These are phyloP conservation scores for Vitellaria paradoxa DNA, from an alignment of 179 eudicot genomes.

Conservation along the genomic window DNA sequence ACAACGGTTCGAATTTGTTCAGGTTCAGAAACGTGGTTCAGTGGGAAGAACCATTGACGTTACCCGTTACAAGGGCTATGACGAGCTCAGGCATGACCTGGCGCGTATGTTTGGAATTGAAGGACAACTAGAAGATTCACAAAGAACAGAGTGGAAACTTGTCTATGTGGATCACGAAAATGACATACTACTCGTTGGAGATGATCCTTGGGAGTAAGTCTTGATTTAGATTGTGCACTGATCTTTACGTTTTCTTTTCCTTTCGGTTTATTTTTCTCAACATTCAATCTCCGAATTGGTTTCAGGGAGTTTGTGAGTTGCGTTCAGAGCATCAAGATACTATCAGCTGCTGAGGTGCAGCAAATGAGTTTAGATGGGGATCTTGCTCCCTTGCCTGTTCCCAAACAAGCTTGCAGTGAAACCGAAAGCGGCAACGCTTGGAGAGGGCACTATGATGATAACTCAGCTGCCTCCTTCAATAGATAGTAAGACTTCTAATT, in stretches of 20 bases:
- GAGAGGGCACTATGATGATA: slow-evolving; percentile 79
- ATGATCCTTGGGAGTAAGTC: slow-evolving; percentile 99
- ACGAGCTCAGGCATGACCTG: slow-evolving; percentile 82
- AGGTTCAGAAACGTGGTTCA: slow-evolving; percentile 99
- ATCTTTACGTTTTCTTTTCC: neutral
- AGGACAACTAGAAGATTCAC: slow-evolving; percentile 93
- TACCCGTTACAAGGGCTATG: slow-evolving; percentile 87
- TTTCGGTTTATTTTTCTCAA: neutral
- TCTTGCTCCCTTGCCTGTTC: slow-evolving; percentile 55
- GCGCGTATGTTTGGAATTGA: slow-evolving; percentile 98
- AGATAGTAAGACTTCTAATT: slow-evolving; percentile 7
- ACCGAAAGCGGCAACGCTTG: slow-evolving; percentile 89
- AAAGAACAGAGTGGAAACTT: slow-evolving; percentile 90
- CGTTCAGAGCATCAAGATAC: slow-evolving; percentile 95
- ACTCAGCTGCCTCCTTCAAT: slow-evolving; percentile 43
- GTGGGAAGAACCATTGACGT: slow-evolving; percentile 98
- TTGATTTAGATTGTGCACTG: neutral
- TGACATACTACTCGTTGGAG: slow-evolving; percentile 93
- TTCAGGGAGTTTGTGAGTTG: slow-evolving; percentile 93
- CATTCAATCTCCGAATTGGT: neutral
- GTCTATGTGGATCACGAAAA: slow-evolving; percentile 97
- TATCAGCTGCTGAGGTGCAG: slow-evolving; percentile 83
- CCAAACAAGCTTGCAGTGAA: slow-evolving; percentile 87
- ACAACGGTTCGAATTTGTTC: slow-evolving; percentile 4
- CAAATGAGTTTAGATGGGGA: slow-evolving; percentile 98